Percentiles rank a stretch among this genome's conserved stretches.
phyloP scores from a whole-genome alignment of 805 yeast species.

The Candida nanaspora region DNA sequence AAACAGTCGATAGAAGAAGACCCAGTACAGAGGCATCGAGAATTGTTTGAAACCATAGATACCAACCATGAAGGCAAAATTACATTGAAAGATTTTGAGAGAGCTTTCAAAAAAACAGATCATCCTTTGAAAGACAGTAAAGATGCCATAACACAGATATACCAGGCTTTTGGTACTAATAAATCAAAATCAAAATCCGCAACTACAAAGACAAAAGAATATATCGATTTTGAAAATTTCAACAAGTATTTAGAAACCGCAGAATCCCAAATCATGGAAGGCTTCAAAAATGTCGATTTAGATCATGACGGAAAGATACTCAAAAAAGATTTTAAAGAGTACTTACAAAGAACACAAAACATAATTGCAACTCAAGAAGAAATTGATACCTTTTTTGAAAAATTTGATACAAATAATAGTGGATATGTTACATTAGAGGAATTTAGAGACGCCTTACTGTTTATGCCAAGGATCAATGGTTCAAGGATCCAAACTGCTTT shows the following conservation, averaged over 20 bases:
- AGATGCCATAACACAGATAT: conserved; percentile 50
- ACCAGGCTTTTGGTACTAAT: conserved; percentile 36
- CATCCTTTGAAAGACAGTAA: conserved; percentile 63
- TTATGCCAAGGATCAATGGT: conserved; percentile 77
- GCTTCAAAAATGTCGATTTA: conserved; percentile 61
- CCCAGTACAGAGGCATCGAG: conserved; percentile 24
- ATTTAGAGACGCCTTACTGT: conserved; percentile 73
- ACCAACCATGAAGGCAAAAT: conserved; percentile 38
- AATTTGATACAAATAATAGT: conserved; percentile 45
- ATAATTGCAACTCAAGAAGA: conserved; percentile 44
- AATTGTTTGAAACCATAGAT: conserved; percentile 39
- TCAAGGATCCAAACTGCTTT: conserved; percentile 78
- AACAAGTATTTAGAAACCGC: conserved; percentile 56
- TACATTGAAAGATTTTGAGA: conserved; percentile 39
- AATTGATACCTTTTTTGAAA: conserved; percentile 48
- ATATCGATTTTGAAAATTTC: conserved; percentile 59
- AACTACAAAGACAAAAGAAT: conserved; percentile 34
- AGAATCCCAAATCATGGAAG: conserved; percentile 61
- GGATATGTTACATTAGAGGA: conserved; percentile 78
- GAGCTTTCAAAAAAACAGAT: conserved; percentile 37
- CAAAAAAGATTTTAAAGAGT: conserved; percentile 57
- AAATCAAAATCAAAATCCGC: neutral
- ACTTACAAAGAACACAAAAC: conserved; percentile 48
- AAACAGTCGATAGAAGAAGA: neutral
- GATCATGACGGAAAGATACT: conserved; percentile 70